phyloP scores from a whole-genome alignment of 768 basidiomycete genomes.

The Serendipita sp. region DNA sequence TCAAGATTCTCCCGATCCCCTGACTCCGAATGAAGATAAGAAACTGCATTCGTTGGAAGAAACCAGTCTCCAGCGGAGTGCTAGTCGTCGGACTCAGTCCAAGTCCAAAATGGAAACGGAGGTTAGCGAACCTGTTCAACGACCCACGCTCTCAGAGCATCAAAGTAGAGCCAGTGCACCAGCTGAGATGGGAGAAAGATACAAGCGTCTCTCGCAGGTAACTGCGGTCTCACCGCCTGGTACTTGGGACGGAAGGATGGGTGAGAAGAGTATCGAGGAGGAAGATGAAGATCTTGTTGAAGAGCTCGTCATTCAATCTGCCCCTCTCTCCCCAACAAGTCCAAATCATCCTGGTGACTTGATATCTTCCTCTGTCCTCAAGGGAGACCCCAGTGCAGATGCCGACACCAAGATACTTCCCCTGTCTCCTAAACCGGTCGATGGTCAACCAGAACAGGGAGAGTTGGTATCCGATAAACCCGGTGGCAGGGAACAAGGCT shows the following conservation, averaged over 20 bases:
- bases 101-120: background rate
- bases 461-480: slow-evolving; percentile 13
- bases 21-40: slow-evolving; percentile 10
- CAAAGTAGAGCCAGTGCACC: background rate
- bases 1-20: slow-evolving; percentile 26
- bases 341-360: too few species aligned
- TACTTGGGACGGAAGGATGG: background rate
- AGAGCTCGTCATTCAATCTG: background rate
- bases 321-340: background rate
- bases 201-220: background rate
- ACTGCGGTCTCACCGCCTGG: background rate
- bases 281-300: background rate
- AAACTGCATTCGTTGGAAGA: background rate
- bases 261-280: background rate
- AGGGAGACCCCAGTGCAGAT: background rate
- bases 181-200: background rate
- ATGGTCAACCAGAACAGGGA: slow-evolving; percentile 12
- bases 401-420: background rate
- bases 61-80: background rate
- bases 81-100: background rate
- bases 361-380: too few species aligned
- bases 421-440: slow-evolving; percentile 17
- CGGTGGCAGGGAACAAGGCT: slow-evolving; percentile 20
- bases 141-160: background rate
- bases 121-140: background rate